phyloP scores from a whole-genome alignment of 1,139 yeast genomes.

The Pichia sp. region DNA sequence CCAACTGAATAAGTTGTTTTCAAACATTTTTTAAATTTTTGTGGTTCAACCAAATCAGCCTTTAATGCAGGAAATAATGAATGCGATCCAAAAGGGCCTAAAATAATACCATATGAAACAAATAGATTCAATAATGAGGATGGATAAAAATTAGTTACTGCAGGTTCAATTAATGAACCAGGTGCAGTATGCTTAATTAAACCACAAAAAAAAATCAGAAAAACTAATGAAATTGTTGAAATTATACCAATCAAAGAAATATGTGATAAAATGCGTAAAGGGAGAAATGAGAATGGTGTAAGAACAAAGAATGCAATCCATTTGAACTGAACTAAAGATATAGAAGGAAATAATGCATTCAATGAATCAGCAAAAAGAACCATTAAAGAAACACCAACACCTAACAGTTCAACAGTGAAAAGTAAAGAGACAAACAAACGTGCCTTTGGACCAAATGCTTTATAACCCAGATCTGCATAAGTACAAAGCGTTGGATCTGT shows the following conservation, averaged over 20 bases:
- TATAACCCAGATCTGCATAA: slow-evolving; percentile 62
- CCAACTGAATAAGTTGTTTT: slow-evolving; percentile 38
- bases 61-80: slow-evolving; percentile 55
- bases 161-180: slow-evolving; percentile 44
- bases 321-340: slow-evolving; percentile 35
- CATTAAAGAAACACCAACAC: slow-evolving; percentile 51
- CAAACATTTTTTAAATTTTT: slow-evolving; percentile 28
- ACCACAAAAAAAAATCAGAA: slow-evolving; percentile 39
- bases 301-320: slow-evolving; percentile 37
- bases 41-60: slow-evolving; percentile 52
- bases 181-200: slow-evolving; percentile 36
- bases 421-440: slow-evolving; percentile 60
- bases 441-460: slow-evolving; percentile 38
- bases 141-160: slow-evolving; percentile 40
- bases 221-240: slow-evolving; percentile 39
- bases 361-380: slow-evolving; percentile 53
- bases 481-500: slow-evolving; percentile 83
- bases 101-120: slow-evolving; percentile 48
- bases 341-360: slow-evolving; percentile 36
- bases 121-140: slow-evolving; percentile 36
- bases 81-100: slow-evolving; percentile 63
- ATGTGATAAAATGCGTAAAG: slow-evolving; percentile 42
- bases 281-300: slow-evolving; percentile 40
- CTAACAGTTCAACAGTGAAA: slow-evolving; percentile 57
- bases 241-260: slow-evolving; percentile 45